phyloP scores from a whole-genome alignment of 495 filamentous ascomycete genomes.

The Jackrogersella minutella region DNA sequence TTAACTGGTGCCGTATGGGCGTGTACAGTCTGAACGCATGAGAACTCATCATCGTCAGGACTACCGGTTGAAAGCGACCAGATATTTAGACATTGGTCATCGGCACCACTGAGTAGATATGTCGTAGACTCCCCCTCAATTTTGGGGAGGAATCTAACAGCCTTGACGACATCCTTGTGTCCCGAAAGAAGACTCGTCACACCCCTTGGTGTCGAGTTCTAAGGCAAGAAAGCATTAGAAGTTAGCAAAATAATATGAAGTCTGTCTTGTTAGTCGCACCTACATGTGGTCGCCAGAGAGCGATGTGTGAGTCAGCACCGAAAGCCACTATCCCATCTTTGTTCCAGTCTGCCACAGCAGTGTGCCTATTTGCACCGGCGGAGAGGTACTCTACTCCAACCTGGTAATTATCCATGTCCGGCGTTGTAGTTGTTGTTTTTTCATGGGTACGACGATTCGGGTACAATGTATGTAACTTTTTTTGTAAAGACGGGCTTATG shows the following conservation, averaged over 20 bases:
- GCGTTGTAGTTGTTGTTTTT: not conserved
- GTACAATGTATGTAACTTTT: conserved; percentile 3
- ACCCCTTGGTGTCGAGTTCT: conserved; percentile 64
- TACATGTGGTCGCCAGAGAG: conserved; percentile 87
- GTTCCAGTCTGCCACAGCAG: conserved; percentile 91
- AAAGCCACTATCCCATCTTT: conserved; percentile 79
- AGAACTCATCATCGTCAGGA: conserved; percentile 35
- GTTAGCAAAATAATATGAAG: conserved; percentile 14
- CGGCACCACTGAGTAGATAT: conserved; percentile 79
- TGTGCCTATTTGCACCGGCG: conserved; percentile 88
- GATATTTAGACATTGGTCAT: conserved; percentile 78
- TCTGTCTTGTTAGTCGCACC: conserved; percentile 37
- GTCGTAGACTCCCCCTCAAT: conserved; percentile 53
- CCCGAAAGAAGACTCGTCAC: conserved; percentile 76
- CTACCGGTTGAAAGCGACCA: conserved; percentile 62
- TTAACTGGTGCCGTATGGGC: conserved; percentile 82
- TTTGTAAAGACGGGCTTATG: conserved; percentile 25
- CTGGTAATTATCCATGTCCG: conserved; percentile 29
- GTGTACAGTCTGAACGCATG: conserved; percentile 57
- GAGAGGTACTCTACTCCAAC: conserved; percentile 69
- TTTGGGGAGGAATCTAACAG: conserved; percentile 76
- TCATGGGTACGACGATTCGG: not conserved
- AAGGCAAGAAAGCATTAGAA: conserved; percentile 13
- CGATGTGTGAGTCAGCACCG: conserved; percentile 87
- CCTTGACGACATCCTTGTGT: conserved; percentile 83